phyloP scores from a whole-genome alignment of 441 rosid genomes.

The Eutrema salsugineum region DNA sequence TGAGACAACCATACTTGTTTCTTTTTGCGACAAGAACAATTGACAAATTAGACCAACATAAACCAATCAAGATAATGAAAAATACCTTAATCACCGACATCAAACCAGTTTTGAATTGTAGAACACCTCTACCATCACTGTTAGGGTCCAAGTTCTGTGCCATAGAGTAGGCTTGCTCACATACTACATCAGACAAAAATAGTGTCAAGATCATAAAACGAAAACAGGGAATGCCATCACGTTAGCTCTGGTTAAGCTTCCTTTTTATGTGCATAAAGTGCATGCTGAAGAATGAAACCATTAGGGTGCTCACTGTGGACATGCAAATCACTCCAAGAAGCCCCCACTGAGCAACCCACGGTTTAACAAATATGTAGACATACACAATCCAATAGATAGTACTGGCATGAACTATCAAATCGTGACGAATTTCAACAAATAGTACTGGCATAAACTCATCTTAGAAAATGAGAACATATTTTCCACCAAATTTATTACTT shows the following conservation, averaged over 20 bases:
- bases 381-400: not conserved
- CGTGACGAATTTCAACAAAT: too few species aligned
- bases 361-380: not conserved
- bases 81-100: constrained; percentile 90
- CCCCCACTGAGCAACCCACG: not conserved
- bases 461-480: too few species aligned
- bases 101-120: constrained; percentile 99
- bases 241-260: not conserved
- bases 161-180: constrained; percentile 98
- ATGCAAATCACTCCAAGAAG: not conserved
- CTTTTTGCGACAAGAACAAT: not conserved
- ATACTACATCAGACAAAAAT: constrained; percentile 44
- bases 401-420: not conserved
- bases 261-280: not conserved
- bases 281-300: not conserved
- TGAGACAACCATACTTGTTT: not conserved
- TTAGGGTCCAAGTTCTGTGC: constrained; percentile 96
- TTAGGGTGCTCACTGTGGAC: not conserved
- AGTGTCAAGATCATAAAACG: not conserved
- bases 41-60: constrained; percentile 3
- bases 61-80: not conserved
- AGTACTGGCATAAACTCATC: too few species aligned
- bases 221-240: not conserved
- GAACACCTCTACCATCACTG: constrained; percentile 98
- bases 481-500: too few species aligned